A percentile compares a stretch with the other conserved stretches of the same genome.
Conservation (phyloP, 371 early-diverging fungal genomes). For the Cokeromyces recurvatus region DNA sequence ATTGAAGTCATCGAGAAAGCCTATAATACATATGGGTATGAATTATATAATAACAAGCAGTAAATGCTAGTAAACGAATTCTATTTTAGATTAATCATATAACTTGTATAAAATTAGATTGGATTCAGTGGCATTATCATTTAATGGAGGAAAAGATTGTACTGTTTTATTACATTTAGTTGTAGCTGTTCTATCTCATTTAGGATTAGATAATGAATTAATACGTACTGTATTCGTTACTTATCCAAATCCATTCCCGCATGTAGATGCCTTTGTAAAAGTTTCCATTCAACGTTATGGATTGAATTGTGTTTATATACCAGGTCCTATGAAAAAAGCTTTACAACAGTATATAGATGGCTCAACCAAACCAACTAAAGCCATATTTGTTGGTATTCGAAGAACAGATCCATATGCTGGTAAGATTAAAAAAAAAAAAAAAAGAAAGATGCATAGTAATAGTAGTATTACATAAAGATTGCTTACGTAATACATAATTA, state of each 20-base stretch:
- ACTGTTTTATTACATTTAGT: constrained; percentile 87
- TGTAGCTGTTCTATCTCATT: constrained; percentile 43
- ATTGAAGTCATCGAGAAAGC: constrained; percentile 66
- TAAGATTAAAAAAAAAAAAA: constrained; percentile 20
- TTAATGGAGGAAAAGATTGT: constrained; percentile 98
- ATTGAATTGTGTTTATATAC: constrained; percentile 60
- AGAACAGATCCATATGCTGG: constrained; percentile 89
- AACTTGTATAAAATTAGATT: constrained; percentile 19
- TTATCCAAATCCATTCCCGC: constrained; percentile 73
- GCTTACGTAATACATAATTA: too few relatives aligned
- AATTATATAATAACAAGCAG: not conserved
- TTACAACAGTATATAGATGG: constrained; percentile 63
- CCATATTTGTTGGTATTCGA: constrained; percentile 89
- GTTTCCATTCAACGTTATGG: constrained; percentile 58
- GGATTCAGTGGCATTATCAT: constrained; percentile 69
- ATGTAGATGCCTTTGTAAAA: constrained; percentile 86
- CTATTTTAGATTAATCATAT: not conserved
- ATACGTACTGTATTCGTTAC: constrained; percentile 69
- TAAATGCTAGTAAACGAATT: not conserved
- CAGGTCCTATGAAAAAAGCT: constrained; percentile 78
- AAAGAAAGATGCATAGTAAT: not conserved
- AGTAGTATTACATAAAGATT: too few relatives aligned
- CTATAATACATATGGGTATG: constrained; percentile 61
- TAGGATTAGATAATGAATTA: constrained; percentile 12
- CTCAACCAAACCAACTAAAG: constrained; percentile 56